Evolutionary conservation across 1,139 yeast species (phyloP), one percentile per base, ranked within the genome.

Genomic region (Pichia inconspicua): DNA sequence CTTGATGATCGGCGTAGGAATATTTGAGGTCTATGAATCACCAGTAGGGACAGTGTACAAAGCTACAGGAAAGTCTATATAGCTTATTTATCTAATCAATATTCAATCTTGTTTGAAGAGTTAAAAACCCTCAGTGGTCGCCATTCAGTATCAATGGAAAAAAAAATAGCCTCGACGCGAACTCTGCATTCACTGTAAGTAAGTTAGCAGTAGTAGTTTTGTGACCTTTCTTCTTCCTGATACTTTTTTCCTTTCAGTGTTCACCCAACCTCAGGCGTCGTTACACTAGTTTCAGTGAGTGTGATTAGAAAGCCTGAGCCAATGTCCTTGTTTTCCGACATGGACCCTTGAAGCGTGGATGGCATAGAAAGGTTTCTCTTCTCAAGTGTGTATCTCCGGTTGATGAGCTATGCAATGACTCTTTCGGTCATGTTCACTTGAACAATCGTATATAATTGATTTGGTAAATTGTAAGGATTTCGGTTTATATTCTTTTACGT

Each of bases 1-100:
- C 25, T 83, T 80, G 54, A 74, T 82, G 43, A 69, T 77, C 48
- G 94, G 94, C 0, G 72, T 78, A n/a, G 94, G 94, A 0, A 68
- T 75, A 40, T 63, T 80, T 2, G 92, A 84, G 57, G 81, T 80
- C 7, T 81, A 81, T 57, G 70, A 72, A 41, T 82, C 90, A 0
- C 86, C 88, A 0, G 82, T 78, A 1, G 90, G 90, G 0, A 65
- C 80, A 45, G 87, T 87, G 0, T 82, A 86, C 82, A 74, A 75
- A 59, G 64, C 80, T 43, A 80, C 86, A 2, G 74, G 74, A 1
- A 69, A 70, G 50, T 47, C 30, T n/a, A 31, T 59, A 28, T 55
- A 50, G 40, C 22, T 22, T 22, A 22, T 5, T 22, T 22, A 22
- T 22, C 5, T 22, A 22, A 5, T 22, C 22, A 22, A 4, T 22